Conservation (phyloP, 257 asterid species). For the Solanum rostratum region DNA sequence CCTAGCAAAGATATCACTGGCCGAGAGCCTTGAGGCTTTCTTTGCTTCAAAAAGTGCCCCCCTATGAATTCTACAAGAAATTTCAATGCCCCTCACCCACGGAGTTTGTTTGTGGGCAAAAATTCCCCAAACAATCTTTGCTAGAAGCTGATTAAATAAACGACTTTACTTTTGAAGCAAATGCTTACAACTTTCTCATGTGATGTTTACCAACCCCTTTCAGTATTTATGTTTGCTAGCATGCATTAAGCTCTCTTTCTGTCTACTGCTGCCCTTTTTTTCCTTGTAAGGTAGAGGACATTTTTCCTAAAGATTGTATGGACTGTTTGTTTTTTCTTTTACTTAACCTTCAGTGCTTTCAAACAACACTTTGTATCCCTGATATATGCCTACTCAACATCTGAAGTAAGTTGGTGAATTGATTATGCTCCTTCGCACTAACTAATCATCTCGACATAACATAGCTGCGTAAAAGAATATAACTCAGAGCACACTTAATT, state of each 20-base stretch:
- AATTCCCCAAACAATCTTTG: neutral
- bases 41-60: neutral
- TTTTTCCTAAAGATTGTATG: neutral
- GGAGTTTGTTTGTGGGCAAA: neutral
- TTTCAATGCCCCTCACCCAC: neutral
- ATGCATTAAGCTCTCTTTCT: neutral
- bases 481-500: no score
- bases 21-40: neutral
- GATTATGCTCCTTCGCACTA: no score
- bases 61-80: neutral
- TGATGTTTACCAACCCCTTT: neutral
- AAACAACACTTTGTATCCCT: no score
- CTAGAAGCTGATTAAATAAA: neutral
- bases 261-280: neutral
- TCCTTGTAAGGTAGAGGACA: neutral
- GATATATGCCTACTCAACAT: no score
- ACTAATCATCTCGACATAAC: no score
- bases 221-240: neutral
- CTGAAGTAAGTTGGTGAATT: no score
- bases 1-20: neutral
- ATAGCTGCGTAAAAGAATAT: no score
- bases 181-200: neutral
- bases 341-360: no score
- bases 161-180: neutral
- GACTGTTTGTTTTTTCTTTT: neutral